Base-by-base conservation (phyloP, 2,329 filamentous ascomycete genomes). In the Aspergillus ochraceus region DNA sequence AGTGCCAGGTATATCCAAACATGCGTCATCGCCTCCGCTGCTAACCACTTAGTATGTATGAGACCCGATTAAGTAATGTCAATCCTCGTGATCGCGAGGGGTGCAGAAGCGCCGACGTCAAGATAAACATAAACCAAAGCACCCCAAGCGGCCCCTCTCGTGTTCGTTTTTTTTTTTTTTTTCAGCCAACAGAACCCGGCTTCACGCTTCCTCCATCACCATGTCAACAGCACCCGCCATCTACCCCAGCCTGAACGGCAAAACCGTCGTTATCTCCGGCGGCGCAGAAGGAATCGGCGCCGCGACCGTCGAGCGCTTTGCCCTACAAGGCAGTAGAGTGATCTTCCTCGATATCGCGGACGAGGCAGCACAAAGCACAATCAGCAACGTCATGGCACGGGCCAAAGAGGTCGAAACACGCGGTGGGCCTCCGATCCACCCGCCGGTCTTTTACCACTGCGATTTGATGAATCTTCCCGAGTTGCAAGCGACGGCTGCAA, bases 261-360 rank as follows among this genome's bases (percentile, higher is more conserved):
- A 64, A 36, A 74, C 68, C 2, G 77, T 83, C 3, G 68, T 82
- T 39, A 74, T 83, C 59, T 77, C 79, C 0, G 80, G 81, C 39
- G 81, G 78, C 2, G 80, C 80, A 32, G 75, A 78, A 56, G 80
- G 81, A 12, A 82, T 83, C 57, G 81, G 80, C 19, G 65, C 65
- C 8, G 64, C 39, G 1, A 74, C 76, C 9, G 80, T 81, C 20
- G 75, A 81, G 64, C 67, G 76, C 39, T 82, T 82, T 64, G 75
- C 76, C 55, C 66, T 71, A 2, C 80, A 82, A 53, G 78, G 79
- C n/a, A 73, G 74, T n/a, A 62, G 70, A 14, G 80, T 82, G 51
- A 64, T 81, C 32, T 78, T 83, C 64, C 65, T 82, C 5, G 80
- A 83, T 59, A 75, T 77, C 32, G 68, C 70, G 1, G 64, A 72